phyloP scores from a whole-genome alignment of 352 stramenopile genomes.

The Peronospora belbahrii region DNA sequence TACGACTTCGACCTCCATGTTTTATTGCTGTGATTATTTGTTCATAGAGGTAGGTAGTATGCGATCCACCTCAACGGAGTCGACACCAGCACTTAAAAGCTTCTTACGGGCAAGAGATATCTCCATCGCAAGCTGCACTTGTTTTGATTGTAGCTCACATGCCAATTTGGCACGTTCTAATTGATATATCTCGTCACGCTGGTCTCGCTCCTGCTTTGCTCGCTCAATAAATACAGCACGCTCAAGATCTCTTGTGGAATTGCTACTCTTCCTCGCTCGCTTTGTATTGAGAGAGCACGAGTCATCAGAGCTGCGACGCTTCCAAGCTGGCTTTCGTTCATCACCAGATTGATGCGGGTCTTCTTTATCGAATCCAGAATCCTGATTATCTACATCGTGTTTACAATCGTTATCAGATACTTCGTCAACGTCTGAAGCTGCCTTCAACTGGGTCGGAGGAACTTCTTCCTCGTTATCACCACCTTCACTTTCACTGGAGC shows the following conservation, averaged over 20 bases:
- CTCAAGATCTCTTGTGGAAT: conserved; percentile 11
- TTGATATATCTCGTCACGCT: conserved; percentile 35
- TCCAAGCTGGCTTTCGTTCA: neutral
- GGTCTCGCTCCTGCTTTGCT: conserved; percentile 25
- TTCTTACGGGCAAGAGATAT: conserved; percentile 39
- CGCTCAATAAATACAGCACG: conserved; percentile 15
- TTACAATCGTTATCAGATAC: conserved; percentile 4
- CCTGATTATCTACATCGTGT: conserved; percentile 1
- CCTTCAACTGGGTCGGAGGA: conserved; percentile 3
- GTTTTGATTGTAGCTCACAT: conserved; percentile 35
- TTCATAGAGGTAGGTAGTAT: conserved; percentile 27
- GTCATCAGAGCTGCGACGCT: conserved; percentile 4
- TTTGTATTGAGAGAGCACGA: neutral
- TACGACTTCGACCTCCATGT: too few species aligned
- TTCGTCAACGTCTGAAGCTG: conserved; percentile 7
- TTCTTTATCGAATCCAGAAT: conserved; percentile 6
- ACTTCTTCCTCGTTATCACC: conserved; percentile 12
- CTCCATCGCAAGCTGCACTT: conserved; percentile 34
- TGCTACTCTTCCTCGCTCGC: conserved; percentile 1
- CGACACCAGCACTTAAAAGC: conserved; percentile 34
- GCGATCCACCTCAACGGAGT: conserved; percentile 31
- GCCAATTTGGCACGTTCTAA: conserved; percentile 39
- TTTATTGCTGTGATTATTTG: too few species aligned
- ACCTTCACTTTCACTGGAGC: conserved; percentile 10
- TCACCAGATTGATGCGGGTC: neutral